These are phyloP conservation scores for Cetradonia linearis DNA, from an alignment of 495 filamentous ascomycete species.

Conservation along the genomic window DNA sequence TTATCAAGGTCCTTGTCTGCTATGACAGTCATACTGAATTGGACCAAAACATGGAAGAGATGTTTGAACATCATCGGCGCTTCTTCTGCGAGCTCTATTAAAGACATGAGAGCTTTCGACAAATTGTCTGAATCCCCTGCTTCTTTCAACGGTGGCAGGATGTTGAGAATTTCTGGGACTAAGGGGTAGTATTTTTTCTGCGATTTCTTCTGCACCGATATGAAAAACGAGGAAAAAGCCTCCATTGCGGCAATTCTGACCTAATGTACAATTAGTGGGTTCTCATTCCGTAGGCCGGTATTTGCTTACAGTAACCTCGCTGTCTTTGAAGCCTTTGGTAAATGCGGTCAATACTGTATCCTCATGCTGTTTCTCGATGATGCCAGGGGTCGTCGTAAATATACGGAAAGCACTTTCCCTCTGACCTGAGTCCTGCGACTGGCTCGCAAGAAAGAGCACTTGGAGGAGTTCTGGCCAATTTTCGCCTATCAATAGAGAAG, in stretches of 20 bases:
- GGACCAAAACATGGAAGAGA: slow-evolving; percentile 80
- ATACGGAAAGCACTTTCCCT: slow-evolving; percentile 88
- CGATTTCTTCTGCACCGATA: slow-evolving; percentile 71
- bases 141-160: slow-evolving; percentile 86
- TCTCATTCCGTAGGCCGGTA: slow-evolving; percentile 9
- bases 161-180: slow-evolving; percentile 81
- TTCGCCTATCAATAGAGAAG: slow-evolving; percentile 44
- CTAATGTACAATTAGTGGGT: slow-evolving; percentile 30
- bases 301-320: slow-evolving; percentile 56
- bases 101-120: slow-evolving; percentile 72
- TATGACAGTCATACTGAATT: slow-evolving; percentile 83
- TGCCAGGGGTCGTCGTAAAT: slow-evolving; percentile 86
- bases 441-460: slow-evolving; percentile 77
- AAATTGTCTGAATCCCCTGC: slow-evolving; percentile 79
- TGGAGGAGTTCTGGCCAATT: slow-evolving; percentile 86
- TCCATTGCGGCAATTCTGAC: slow-evolving; percentile 91
- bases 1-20: slow-evolving; percentile 91
- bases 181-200: slow-evolving; percentile 79
- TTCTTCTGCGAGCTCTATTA: slow-evolving; percentile 88
- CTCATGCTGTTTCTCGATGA: slow-evolving; percentile 94
- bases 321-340: slow-evolving; percentile 82
- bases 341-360: slow-evolving; percentile 76
- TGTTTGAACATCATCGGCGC: slow-evolving; percentile 94
- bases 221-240: slow-evolving; percentile 92
- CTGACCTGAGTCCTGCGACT: slow-evolving; percentile 66